These are phyloP conservation scores for Dactylis glomerata DNA, from an alignment of 176 grass and related monocot species.

Conservation along the genomic window DNA sequence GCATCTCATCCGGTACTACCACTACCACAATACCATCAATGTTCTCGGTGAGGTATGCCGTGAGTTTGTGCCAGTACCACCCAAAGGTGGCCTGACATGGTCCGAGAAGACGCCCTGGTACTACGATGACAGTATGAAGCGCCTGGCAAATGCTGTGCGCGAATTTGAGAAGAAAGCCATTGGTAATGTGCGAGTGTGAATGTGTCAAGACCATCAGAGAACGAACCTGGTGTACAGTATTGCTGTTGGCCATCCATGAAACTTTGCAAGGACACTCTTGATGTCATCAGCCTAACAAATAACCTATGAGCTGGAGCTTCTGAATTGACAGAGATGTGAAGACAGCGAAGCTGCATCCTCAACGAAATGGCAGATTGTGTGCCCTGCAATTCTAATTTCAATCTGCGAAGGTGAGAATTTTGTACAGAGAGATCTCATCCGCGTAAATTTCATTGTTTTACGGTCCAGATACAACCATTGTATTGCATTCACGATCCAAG, in stretches of 20 bases:
- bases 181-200: slow-evolving; percentile 10
- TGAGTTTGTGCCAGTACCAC: slow-evolving; percentile 56
- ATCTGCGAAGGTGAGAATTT: slow-evolving; percentile 33
- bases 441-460: slow-evolving; percentile 48
- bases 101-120: slow-evolving; percentile 83
- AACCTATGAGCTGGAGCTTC: slow-evolving; percentile 12
- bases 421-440: slow-evolving; percentile 11
- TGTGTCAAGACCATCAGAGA: background rate
- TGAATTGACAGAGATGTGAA: slow-evolving; percentile 18
- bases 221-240: slow-evolving; percentile 1
- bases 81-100: slow-evolving; percentile 55
- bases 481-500: background rate
- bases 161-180: slow-evolving; percentile 42
- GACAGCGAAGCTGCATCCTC: slow-evolving; percentile 28
- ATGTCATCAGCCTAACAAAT: background rate
- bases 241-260: slow-evolving; percentile 11
- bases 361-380: background rate
- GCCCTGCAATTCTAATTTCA: background rate
- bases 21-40: slow-evolving; percentile 97
- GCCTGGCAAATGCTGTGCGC: background rate
- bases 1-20: slow-evolving; percentile 85
- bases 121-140: slow-evolving; percentile 76
- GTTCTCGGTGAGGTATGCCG: slow-evolving; percentile 65
- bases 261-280: background rate
- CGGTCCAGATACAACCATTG: background rate